These are phyloP conservation scores for Candida gorgasii DNA, from an alignment of 805 yeast species.

Conservation along the genomic window DNA sequence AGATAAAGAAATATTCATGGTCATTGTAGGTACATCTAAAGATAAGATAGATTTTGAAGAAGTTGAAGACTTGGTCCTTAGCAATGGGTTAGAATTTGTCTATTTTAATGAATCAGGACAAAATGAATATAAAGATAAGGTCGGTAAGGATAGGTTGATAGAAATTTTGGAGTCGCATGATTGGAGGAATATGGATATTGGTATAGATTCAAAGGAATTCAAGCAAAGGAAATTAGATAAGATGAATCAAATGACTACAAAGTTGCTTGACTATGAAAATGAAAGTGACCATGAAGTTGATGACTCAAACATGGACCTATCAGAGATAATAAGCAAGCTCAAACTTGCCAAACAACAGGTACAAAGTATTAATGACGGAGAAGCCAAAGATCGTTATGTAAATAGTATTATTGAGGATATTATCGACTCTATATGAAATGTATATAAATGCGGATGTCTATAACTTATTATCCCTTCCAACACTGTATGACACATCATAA, in stretches of 20 bases:
- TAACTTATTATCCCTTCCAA: slow-evolving; percentile 15
- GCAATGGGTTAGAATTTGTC: slow-evolving; percentile 46
- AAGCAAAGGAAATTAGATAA: slow-evolving; percentile 22
- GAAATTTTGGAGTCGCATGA: slow-evolving; percentile 52
- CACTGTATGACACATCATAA: slow-evolving; percentile 31
- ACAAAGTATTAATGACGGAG: slow-evolving; percentile 9
- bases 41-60: slow-evolving; percentile 15
- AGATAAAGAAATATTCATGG: slow-evolving; percentile 17
- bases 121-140: slow-evolving; percentile 45
- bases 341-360: slow-evolving; percentile 33
- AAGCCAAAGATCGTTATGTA: slow-evolving; percentile 33
- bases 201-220: slow-evolving; percentile 10
- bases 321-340: slow-evolving; percentile 32
- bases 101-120: slow-evolving; percentile 29
- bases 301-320: slow-evolving; percentile 24
- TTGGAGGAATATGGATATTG: slow-evolving; percentile 39
- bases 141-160: slow-evolving; percentile 43
- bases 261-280: slow-evolving; percentile 20
- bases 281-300: background rate
- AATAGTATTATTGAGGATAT: slow-evolving; percentile 38
- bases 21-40: slow-evolving; percentile 32
- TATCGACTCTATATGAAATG: slow-evolving; percentile 35
- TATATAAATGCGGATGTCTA: slow-evolving; percentile 11
- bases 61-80: slow-evolving; percentile 40
- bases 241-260: slow-evolving; percentile 25